Conservation (phyloP, 164 flowering plant species). For the Vitis vinifera region DNA sequence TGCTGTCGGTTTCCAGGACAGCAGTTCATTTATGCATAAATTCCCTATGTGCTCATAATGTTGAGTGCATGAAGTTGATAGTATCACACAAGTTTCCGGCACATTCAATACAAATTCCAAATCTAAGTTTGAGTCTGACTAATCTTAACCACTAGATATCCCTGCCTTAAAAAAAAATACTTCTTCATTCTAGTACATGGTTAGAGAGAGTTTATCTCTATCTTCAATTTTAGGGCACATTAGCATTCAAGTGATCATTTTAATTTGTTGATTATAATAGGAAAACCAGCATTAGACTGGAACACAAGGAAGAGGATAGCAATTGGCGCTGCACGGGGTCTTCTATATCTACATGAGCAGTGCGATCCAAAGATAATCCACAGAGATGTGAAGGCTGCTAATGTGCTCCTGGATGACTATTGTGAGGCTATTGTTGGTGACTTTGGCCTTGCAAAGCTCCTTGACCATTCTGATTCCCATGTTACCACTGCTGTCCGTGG, state of each 20-base stretch:
- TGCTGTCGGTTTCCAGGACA: too few species aligned
- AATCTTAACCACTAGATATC: too few species aligned
- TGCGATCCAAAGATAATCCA: slow-evolving; percentile 96
- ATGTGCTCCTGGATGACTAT: slow-evolving; percentile 76
- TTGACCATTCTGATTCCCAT: slow-evolving; percentile 88
- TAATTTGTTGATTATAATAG: slow-evolving; percentile 30
- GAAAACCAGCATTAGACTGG: slow-evolving; percentile 85
- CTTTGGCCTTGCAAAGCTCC: slow-evolving; percentile 93
- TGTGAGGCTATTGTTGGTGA: slow-evolving; percentile 94
- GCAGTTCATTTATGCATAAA: too few species aligned
- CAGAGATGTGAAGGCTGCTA: slow-evolving; percentile 95
- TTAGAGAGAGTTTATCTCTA: background rate
- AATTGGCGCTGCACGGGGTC: slow-evolving; percentile 86
- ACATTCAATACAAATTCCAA: too few species aligned
- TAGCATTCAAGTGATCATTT: background rate
- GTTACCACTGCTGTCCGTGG: slow-evolving; percentile 96
- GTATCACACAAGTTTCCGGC: too few species aligned
- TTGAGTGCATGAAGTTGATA: too few species aligned
- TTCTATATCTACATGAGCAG: slow-evolving; percentile 88
- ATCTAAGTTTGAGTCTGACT: too few species aligned
- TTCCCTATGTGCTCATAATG: too few species aligned
- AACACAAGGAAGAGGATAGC: slow-evolving; percentile 86
- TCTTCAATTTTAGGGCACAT: background rate
- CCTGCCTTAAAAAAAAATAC: too few species aligned
- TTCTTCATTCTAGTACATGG: too few species aligned